Conservation (phyloP, 495 filamentous ascomycete species). For the Friedmanniomyces endolithicus region DNA sequence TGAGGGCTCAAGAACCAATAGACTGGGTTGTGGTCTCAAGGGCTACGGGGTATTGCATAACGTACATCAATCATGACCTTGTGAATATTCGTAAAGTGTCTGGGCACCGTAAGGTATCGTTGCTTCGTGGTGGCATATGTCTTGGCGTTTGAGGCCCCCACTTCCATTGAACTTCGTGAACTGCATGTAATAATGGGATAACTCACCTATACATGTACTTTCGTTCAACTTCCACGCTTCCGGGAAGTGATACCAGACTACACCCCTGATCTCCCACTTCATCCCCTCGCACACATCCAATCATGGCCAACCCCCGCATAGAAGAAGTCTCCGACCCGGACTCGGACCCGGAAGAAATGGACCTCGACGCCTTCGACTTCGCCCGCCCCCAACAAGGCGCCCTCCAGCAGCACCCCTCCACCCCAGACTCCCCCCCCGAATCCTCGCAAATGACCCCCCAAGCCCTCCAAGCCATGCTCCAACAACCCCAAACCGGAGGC, state of each 20-base stretch:
- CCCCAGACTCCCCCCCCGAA: neutral
- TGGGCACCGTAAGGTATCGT: too few relatives aligned
- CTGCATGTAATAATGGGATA: too few relatives aligned
- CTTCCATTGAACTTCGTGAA: neutral
- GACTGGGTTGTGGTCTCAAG: too few relatives aligned
- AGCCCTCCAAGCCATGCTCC: conserved; percentile 6
- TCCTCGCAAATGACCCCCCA: conserved; percentile 10
- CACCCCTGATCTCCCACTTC: neutral
- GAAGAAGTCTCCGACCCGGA: conserved; percentile 18
- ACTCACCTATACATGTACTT: too few relatives aligned
- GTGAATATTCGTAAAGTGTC: too few relatives aligned
- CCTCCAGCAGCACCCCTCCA: conserved; percentile 3
- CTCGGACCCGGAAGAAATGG: conserved; percentile 21
- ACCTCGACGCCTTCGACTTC: conserved; percentile 22
- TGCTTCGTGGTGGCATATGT: neutral
- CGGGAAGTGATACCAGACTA: too few relatives aligned
- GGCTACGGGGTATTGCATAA: too few relatives aligned
- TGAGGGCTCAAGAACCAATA: too few relatives aligned
- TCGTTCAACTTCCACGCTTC: too few relatives aligned
- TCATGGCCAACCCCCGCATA: conserved; percentile 17
- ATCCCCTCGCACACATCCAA: neutral
- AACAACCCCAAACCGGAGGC: neutral
- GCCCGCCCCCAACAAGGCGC: conserved; percentile 6
- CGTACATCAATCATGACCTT: too few relatives aligned
- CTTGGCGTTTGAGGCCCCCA: neutral